phyloP scores from a whole-genome alignment of 768 basidiomycete genomes.

The Trametes meyenii region DNA sequence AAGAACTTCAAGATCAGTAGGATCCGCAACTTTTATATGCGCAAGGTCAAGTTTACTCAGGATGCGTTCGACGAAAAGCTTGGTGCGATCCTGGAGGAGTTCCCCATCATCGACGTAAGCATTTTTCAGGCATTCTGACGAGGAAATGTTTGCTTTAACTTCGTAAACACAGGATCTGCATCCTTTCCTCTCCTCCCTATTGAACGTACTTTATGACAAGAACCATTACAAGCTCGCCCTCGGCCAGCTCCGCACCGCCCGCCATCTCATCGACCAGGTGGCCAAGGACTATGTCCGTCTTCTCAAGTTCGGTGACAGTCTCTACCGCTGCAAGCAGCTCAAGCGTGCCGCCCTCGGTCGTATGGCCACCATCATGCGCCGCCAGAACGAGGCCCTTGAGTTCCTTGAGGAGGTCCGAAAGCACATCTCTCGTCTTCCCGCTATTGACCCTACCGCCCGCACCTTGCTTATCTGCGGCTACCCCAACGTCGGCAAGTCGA shows the following conservation, averaged over 20 bases:
- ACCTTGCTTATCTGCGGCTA: conserved; percentile 98
- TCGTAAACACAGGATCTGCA: conserved; percentile 72
- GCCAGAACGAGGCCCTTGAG: conserved; percentile 97
- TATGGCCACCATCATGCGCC: conserved; percentile 98
- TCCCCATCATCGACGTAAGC: conserved; percentile 95
- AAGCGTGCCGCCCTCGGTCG: conserved; percentile 97
- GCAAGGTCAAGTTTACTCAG: conserved; percentile 99
- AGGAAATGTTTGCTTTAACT: background rate
- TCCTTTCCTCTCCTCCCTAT: conserved; percentile 91
- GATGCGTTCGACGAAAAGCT: conserved; percentile 97
- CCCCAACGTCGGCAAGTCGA: conserved; percentile 99
- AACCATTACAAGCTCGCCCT: conserved; percentile 99
- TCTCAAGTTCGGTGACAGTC: conserved; percentile 96
- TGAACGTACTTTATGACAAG: conserved; percentile 99
- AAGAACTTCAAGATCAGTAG: conserved; percentile 99
- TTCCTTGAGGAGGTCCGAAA: conserved; percentile 99
- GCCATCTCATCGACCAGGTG: conserved; percentile 95
- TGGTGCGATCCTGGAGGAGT: conserved; percentile 89
- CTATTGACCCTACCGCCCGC: conserved; percentile 97
- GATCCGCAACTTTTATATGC: conserved; percentile 98
- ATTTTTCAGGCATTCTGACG: background rate
- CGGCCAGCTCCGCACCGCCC: conserved; percentile 93
- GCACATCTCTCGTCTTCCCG: conserved; percentile 97
- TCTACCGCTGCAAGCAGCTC: conserved; percentile 98
- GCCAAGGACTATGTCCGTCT: conserved; percentile 96